Evolutionary conservation across 2,329 filamentous ascomycete genomes (phyloP), one percentile per base, ranked within the genome.

Genomic region (Aureobasidium sp.): DNA sequence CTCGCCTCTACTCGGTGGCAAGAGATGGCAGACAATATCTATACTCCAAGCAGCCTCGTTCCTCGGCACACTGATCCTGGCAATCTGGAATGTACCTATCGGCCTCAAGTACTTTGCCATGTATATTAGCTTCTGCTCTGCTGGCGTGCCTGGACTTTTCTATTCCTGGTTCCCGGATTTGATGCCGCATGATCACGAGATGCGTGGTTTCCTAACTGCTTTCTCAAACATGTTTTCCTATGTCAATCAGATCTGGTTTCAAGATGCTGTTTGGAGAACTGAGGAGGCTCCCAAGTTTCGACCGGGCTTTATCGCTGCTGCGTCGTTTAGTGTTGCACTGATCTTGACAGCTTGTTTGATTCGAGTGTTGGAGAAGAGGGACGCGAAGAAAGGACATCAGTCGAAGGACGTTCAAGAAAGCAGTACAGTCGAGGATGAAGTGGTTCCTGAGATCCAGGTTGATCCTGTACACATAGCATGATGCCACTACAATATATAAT

Each of bases 61-160:
- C 61, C 58, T 0, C 81, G 79, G 77, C 84, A 85, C 64, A 76
- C 72, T 81, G n/a, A 81, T 84, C 29, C 73, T 84, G 4, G 74
- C 79, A 0, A 72, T 83, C 11, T 86, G 82, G 83, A 70, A 81
- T 20, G 82, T 85, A 0, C 81, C 82, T 0, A 81, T 84, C 62
- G 67, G 76, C 0, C 79, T 81, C 0, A 73, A 78, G 17, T 84
- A 81, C 80, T 82, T 82, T 58, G 80, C 80, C 0, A 83, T 82
- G 65, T 71, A 74, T 58, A 81, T 78, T 0, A 79, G 76, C 0
- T 83, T 81, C 66, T 76, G 76, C 0, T 74, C 81, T 0, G 75
- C 78, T 5, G 77, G 82, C 0, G 78, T 84, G 72, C 82, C 81
- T 0, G 82, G 79, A 52, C 79, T 83, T 3, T 71, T 85, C 7